Conservation (phyloP, 306 rosid species). For the Lablab purpureus region DNA sequence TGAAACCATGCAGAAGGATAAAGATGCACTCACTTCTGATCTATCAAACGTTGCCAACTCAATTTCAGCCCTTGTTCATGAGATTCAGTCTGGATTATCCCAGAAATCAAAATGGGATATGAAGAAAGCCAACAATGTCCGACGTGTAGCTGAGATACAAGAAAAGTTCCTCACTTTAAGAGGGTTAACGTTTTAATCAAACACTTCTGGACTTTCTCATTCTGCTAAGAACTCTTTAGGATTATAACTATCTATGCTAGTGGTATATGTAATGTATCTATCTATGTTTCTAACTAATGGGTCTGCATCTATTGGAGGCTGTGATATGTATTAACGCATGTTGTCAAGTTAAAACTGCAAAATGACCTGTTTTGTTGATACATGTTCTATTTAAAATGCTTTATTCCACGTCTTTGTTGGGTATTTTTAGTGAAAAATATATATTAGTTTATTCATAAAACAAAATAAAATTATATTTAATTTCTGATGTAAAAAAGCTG, state of each 20-base stretch:
- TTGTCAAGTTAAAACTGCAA: background rate
- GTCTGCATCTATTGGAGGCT: background rate
- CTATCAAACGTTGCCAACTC: conserved; percentile 33
- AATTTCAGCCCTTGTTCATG: conserved; percentile 22
- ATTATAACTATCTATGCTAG: background rate
- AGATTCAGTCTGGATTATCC: conserved; percentile 35
- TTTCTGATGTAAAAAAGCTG: too few species aligned
- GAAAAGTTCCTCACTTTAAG: conserved; percentile 37
- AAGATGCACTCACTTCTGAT: conserved; percentile 8
- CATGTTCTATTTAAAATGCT: background rate
- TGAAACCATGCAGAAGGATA: conserved; percentile 32
- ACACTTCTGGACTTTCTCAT: background rate
- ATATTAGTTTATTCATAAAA: too few species aligned
- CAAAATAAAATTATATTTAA: too few species aligned
- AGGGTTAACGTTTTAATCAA: conserved; percentile 36
- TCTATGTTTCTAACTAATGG: background rate
- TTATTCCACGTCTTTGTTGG: too few species aligned
- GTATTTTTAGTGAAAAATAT: too few species aligned
- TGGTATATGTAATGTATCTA: background rate
- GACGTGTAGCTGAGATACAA: conserved; percentile 41
- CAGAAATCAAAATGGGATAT: conserved; percentile 38
- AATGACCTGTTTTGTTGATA: background rate
- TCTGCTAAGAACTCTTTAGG: background rate
- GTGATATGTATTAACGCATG: background rate
- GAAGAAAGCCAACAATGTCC: conserved; percentile 1